Base-by-base conservation (phyloP, 2,329 filamentous ascomycete genomes). In the Daldinia sp. region DNA sequence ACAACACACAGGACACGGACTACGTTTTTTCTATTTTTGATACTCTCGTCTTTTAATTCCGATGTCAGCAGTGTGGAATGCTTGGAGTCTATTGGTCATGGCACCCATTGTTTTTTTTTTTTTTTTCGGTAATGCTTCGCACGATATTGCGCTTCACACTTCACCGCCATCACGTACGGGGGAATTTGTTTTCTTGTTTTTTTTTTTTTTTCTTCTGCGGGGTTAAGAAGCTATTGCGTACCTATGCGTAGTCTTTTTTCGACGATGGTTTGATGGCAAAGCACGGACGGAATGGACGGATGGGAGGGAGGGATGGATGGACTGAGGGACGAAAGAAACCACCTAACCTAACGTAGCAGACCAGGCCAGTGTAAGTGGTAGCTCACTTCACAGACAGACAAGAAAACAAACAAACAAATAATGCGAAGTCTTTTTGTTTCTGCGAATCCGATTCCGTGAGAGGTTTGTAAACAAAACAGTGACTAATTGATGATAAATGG, bases 11-110 rank as follows among this genome's bases (percentile, higher is more conserved):
- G n/a, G 53, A 58, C 28, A 58, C 37, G 58, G 59, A 51, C 33
- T 57, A 51, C 26, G 60, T 51, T 42, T 44, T 63, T 67, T 64
- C 33, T n/a, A 12, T 62, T 46, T 50, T 35, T 35, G 33, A 33
- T 44, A 30, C 20, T 28, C 9, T 10, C 20, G 54, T 56, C 33
- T 51, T 50, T 57, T 57, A 33, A 39, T 56, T 33, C 33, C 53
- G 41, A 50, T 44, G 61, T 66, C 60, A 67, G 20, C 59, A 63
- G 65, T 26, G 50, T 59, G 58, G 67, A 55, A 67, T 56, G 57
- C 50, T 33, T 26, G 66, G 66, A 64, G 63, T 70, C 59, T 66
- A 68, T 48, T 58, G 60, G 68, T 65, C 56, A 59, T 18, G 62
- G 18, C 56, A 60, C 41, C 46, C 33, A 18, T 63, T 65, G 44